Evolutionary conservation across 805 yeast genomes (phyloP), one percentile per base, ranked within the genome.

Genomic region (Candida peoriensis): DNA sequence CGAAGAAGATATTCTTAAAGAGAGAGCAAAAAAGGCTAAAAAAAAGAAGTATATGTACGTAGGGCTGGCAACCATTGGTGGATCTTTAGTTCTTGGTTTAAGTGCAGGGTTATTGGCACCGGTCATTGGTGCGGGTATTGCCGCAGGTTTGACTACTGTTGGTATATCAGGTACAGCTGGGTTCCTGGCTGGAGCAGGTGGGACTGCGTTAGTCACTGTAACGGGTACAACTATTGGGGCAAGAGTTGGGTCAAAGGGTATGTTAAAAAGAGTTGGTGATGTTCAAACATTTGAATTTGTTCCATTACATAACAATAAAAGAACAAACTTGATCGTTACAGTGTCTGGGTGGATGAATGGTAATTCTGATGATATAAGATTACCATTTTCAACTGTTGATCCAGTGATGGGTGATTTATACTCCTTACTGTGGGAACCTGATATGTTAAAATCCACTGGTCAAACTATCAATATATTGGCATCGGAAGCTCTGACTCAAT

Each of bases 261-360:
- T 95, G 81, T 63, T 78, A 21, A 70, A 79, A 44, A 73, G 99
- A 56, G 81, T 81, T 60, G 97, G 96, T 2, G 87, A 86, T 38
- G 97, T 93, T 10, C 74, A 83, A 48, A 90, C 97, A 0, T 93
- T 93, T 60, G 97, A 94, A 52, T 81, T 94, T 57, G 75, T 84
- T 33, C 97, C 99, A 0, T 64, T 93, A 46, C 96, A 87, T 57
- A 89, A 90, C 55, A 88, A 85, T 57, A 83, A 84, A 54, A 69
- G 98, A 33, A 80, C 94, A 4, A 90, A 87, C 53, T 64, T 89
- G 46, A 82, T 90, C 35, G 61, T 93, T 14, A 89, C 97, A 2
- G 88, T 94, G 0, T 78, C 94, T 34, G 99, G 99, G 2, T 93
- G 99, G 99, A 88, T 93, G 90, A 81, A 81, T 35, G 94, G 96